Percentiles rank a stretch among this genome's conserved stretches.
phyloP scores from a whole-genome alignment of 169 alveolate species.

The Cryptosporidium ryanae region DNA sequence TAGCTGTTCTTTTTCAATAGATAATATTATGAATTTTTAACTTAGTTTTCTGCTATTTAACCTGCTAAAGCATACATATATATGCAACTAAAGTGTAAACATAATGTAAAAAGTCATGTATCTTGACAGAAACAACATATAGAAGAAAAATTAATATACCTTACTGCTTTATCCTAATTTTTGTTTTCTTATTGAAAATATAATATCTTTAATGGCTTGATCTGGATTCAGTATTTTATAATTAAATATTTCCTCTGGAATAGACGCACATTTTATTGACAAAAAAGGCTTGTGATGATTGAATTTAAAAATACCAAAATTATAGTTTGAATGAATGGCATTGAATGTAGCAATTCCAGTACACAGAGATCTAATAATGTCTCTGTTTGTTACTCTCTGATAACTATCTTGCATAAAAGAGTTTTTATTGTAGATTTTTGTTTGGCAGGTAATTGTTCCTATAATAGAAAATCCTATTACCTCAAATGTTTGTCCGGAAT shows the following conservation, averaged over 20 bases:
- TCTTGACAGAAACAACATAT: too few relatives aligned
- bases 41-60: too few relatives aligned
- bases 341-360: conserved; percentile 21
- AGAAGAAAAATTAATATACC: too few relatives aligned
- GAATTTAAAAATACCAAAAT: conserved; percentile 9
- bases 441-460: conserved; percentile 30
- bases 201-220: conserved; percentile 5
- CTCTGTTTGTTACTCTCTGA: conserved; percentile 3
- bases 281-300: neutral
- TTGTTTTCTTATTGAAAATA: too few relatives aligned
- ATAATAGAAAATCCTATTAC: conserved; percentile 22
- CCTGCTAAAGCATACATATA: too few relatives aligned
- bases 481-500: conserved; percentile 5
- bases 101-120: too few relatives aligned
- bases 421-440: neutral
- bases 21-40: too few relatives aligned
- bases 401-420: neutral
- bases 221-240: conserved; percentile 25
- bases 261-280: neutral
- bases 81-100: too few relatives aligned
- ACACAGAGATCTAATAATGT: conserved; percentile 44
- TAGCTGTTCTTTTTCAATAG: too few relatives aligned
- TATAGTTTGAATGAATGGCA: neutral
- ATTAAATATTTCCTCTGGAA: neutral
- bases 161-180: too few relatives aligned